phyloP scores from a whole-genome alignment of 129 eudicot species.

The Flaveria robusta region DNA sequence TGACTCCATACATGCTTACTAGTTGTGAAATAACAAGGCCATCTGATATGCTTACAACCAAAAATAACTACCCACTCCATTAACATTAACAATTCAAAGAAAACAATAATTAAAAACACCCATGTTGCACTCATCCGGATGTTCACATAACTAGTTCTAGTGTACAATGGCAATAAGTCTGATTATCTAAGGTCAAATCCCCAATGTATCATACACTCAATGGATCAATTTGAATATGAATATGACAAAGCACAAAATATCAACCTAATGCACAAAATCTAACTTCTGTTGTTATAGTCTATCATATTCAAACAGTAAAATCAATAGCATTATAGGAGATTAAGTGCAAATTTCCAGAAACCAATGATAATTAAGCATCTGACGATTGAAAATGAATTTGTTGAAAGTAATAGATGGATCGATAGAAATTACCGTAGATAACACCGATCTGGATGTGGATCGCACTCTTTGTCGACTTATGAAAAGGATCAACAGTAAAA shows the following conservation, averaged over 20 bases:
- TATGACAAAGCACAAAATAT: neutral
- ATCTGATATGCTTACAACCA: no score
- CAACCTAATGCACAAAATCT: neutral
- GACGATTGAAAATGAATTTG: neutral
- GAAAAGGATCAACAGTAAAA: slow-evolving; percentile 57
- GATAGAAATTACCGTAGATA: slow-evolving; percentile 44
- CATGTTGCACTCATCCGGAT: neutral
- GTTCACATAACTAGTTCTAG: neutral
- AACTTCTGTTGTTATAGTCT: neutral
- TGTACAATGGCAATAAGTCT: neutral
- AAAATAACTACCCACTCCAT: no score
- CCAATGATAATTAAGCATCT: neutral
- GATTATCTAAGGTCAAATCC: neutral
- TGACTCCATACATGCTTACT: no score
- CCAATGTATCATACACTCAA: neutral
- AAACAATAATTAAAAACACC: no score
- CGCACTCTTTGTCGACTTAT: slow-evolving; percentile 44
- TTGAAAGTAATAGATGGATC: neutral
- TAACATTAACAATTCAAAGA: no score
- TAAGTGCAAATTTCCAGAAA: no score
- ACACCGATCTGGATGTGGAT: slow-evolving; percentile 53
- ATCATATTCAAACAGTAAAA: neutral
- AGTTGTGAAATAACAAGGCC: no score
- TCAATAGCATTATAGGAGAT: neutral
- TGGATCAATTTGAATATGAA: neutral